Base-by-base conservation (phyloP, 805 yeast species). In the Ogataea trehalophila region DNA sequence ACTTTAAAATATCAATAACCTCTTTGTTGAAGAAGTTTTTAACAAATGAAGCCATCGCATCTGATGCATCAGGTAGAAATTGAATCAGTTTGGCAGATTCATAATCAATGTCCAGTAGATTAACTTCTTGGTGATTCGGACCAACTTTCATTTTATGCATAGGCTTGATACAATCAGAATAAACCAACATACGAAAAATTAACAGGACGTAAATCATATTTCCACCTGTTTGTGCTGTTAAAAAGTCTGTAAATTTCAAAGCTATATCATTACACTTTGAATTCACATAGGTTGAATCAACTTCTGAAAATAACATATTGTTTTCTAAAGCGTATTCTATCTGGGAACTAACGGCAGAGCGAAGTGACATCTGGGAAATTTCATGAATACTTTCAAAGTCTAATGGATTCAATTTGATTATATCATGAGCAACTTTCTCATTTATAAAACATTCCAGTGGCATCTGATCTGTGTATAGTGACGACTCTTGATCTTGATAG, bases 1-100 rank as follows among this genome's bases (percentile, higher is more conserved):
- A 68, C 35, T 71, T 69, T 41, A 77, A 53, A 17, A 65, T 54
- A 13, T 46, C 38, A 6, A 47, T 45, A 17, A 54, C 61, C 1
- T 56, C 50, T 2, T 47, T 56, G 4, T 48, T 45, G 7, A 59
- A 41, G 22, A 31, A 39, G 4, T 16, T 16, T 2, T 11, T 31
- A 43, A 42, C 16, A n/a, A 40, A 5, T 55, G 58, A 2, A 48
- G 40, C 13, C 22, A 43, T 2, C 29, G 29, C 0, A 50, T 37
- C 11, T 9, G 43, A 29, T 6, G 48, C 26, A 53, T 51, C 43
- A 6, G 20, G 23, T 7, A 33, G 18, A 31, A 36, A 47, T 18
- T 15, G 17, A n/a, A 34, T 8, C 11, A 41, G 13, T 5, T 43
- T 20, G 1, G 20, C 18, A 2, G 13, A 8, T 4, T 37, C 17